phyloP scores from a whole-genome alignment of 1,139 yeast genomes.

The Lodderomyces margitis region DNA sequence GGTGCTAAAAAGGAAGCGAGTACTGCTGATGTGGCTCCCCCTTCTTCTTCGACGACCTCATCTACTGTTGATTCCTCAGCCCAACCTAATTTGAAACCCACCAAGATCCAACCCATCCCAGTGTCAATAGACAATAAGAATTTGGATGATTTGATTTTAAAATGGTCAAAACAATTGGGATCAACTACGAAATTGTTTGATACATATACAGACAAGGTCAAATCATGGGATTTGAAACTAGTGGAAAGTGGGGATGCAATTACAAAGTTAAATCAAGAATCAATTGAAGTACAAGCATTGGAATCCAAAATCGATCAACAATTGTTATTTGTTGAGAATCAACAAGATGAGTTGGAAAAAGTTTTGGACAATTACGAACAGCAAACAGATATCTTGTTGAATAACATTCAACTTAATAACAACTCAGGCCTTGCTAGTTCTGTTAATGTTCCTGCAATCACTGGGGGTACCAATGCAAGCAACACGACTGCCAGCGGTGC shows the following conservation, averaged over 20 bases:
- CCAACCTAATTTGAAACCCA: slow-evolving; percentile 39
- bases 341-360: slow-evolving; percentile 86
- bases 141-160: slow-evolving; percentile 85
- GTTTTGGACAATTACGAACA: slow-evolving; percentile 81
- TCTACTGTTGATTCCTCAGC: slow-evolving; percentile 17
- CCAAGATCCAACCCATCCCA: slow-evolving; percentile 61
- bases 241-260: slow-evolving; percentile 87
- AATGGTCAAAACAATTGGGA: slow-evolving; percentile 88
- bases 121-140: slow-evolving; percentile 87
- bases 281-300: slow-evolving; percentile 78
- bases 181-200: slow-evolving; percentile 73
- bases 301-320: slow-evolving; percentile 88
- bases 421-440: slow-evolving; percentile 9
- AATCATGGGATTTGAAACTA: slow-evolving; percentile 81
- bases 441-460: slow-evolving; percentile 11
- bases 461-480: slow-evolving; percentile 7
- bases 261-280: slow-evolving; percentile 72
- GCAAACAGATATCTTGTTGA: slow-evolving; percentile 67
- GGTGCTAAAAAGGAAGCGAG: slow-evolving; percentile 16
- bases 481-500: slow-evolving; percentile 10
- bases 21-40: slow-evolving; percentile 18
- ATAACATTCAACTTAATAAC: slow-evolving; percentile 36
- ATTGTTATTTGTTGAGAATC: slow-evolving; percentile 79
- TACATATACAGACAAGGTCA: slow-evolving; percentile 70
- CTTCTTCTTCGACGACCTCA: slow-evolving; percentile 13